Percentiles rank a stretch among this genome's conserved stretches.
phyloP scores from a whole-genome alignment of 768 basidiomycete genomes.

The Ramaria rubella region DNA sequence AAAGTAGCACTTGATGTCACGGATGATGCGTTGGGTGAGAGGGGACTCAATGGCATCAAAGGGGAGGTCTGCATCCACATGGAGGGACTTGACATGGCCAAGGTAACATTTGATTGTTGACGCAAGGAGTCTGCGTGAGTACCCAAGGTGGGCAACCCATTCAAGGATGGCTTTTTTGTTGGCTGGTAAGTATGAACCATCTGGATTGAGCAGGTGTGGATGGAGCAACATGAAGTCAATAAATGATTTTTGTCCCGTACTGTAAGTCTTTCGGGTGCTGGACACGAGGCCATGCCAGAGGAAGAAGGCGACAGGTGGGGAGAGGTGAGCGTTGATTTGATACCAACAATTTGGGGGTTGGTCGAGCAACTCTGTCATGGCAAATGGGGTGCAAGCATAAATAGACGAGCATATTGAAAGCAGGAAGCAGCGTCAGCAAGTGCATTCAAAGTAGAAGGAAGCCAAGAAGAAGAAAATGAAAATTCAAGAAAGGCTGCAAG shows the following conservation, averaged over 20 bases:
- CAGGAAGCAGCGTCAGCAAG: too few species aligned
- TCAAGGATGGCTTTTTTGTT: slow-evolving; percentile 11
- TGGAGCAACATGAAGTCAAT: slow-evolving; percentile 22
- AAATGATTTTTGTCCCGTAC: slow-evolving; percentile 26
- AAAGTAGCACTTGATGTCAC: slow-evolving; percentile 28
- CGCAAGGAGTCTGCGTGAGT: too few species aligned
- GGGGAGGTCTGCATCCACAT: slow-evolving; percentile 25
- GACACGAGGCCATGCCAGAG: slow-evolving; percentile 28
- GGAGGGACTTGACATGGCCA: too few species aligned
- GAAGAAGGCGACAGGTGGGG: slow-evolving; percentile 15
- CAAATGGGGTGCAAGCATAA: slow-evolving; percentile 22
- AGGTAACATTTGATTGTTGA: too few species aligned
- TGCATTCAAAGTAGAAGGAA: slow-evolving; percentile 12
- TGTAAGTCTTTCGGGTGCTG: slow-evolving; percentile 26
- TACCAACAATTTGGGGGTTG: slow-evolving; percentile 17
- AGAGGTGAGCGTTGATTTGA: slow-evolving; percentile 12
- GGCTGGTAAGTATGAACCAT: slow-evolving; percentile 9
- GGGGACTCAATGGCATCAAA: slow-evolving; percentile 22
- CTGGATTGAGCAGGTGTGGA: neutral
- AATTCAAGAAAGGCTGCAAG: slow-evolving; percentile 13
- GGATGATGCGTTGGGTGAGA: slow-evolving; percentile 22
- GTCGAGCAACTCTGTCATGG: slow-evolving; percentile 17
- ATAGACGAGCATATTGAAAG: slow-evolving; percentile 20
- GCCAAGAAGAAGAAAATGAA: slow-evolving; percentile 13
- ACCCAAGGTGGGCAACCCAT: slow-evolving; percentile 21